These are phyloP conservation scores for Cryptococcus sp. DNA, from an alignment of 1,284 basidiomycete species.

Conservation along the genomic window DNA sequence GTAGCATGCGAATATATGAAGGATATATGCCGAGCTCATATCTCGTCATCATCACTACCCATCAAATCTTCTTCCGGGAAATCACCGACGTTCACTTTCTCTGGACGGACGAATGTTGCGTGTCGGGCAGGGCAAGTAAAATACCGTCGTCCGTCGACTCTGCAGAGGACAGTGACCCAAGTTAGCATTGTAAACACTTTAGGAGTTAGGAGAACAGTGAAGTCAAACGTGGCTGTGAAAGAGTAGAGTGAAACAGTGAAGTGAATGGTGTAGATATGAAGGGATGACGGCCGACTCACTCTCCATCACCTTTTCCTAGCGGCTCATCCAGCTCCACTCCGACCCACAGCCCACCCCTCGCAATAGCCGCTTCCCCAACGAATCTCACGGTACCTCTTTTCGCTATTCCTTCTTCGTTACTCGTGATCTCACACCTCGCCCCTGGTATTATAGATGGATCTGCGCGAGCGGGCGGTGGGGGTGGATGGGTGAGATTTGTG, in stretches of 20 bases:
- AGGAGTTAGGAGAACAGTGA: too few species aligned
- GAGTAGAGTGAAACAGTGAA: too few species aligned
- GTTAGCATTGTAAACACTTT: background rate
- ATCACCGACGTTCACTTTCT: slow-evolving; percentile 80
- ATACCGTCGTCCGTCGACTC: slow-evolving; percentile 81
- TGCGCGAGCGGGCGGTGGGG: slow-evolving; percentile 25
- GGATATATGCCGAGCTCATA: slow-evolving; percentile 55
- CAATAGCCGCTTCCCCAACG: slow-evolving; percentile 79
- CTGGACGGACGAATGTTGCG: slow-evolving; percentile 85
- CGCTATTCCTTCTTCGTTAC: slow-evolving; percentile 62
- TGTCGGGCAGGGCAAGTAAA: slow-evolving; percentile 76
- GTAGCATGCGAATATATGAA: too few species aligned
- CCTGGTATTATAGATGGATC: slow-evolving; percentile 56
- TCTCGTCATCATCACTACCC: slow-evolving; percentile 69
- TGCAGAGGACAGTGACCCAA: slow-evolving; percentile 48
- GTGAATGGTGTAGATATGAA: too few species aligned
- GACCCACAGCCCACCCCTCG: slow-evolving; percentile 70
- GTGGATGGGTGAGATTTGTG: slow-evolving; percentile 27
- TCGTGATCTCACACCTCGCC: slow-evolving; percentile 73
- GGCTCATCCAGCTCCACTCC: slow-evolving; percentile 97
- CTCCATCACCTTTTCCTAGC: slow-evolving; percentile 91
- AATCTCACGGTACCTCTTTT: slow-evolving; percentile 83
- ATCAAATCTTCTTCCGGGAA: slow-evolving; percentile 77
- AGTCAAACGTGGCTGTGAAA: too few species aligned
- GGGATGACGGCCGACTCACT: slow-evolving; percentile 60